Evolutionary conservation across 352 stramenopile genomes (phyloP).

Genomic region (Globisporangium cylindrosporum): DNA sequence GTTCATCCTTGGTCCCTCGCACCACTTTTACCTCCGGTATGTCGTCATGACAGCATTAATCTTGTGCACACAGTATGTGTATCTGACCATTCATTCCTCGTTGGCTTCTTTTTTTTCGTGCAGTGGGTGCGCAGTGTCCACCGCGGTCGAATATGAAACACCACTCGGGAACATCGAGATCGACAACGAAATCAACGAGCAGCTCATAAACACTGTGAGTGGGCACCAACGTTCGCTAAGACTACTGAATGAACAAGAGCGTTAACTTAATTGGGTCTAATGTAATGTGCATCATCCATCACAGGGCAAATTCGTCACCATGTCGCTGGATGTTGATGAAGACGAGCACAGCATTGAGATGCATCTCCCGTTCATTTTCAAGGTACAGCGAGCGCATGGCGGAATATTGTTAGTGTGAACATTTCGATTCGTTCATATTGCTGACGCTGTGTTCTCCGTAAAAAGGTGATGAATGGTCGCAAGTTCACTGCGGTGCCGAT

Average conservation of each 20-base stretch:
- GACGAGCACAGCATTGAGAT: slow-evolving; percentile 97
- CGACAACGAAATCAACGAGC: slow-evolving; percentile 86
- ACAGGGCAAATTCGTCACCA: slow-evolving; percentile 71
- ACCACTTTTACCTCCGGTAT: slow-evolving; percentile 94
- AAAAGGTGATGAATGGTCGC: slow-evolving; percentile 61
- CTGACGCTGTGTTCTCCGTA: not conserved
- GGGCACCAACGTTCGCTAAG: not conserved
- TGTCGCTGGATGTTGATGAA: slow-evolving; percentile 90
- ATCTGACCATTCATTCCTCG: not conserved
- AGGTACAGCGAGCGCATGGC: slow-evolving; percentile 38
- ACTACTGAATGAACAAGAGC: not conserved
- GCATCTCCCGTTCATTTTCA: slow-evolving; percentile 94
- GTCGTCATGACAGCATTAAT: not conserved
- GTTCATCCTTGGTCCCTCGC: slow-evolving; percentile 94
- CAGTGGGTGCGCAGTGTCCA: slow-evolving; percentile 82
- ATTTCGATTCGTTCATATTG: not conserved
- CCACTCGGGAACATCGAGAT: slow-evolving; percentile 93
- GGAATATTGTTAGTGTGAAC: not conserved
- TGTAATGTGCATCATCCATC: not conserved
- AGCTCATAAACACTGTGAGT: slow-evolving; percentile 82
- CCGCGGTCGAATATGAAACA: slow-evolving; percentile 89
- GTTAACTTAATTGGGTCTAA: not conserved
- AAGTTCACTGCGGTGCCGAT: slow-evolving; percentile 92
- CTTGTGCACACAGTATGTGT: slow-evolving; percentile 9
- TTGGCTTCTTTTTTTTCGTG: not conserved